Evolutionary conservation across 2,329 filamentous ascomycete genomes (phyloP).

Genomic region (Xylaria multiplex): DNA sequence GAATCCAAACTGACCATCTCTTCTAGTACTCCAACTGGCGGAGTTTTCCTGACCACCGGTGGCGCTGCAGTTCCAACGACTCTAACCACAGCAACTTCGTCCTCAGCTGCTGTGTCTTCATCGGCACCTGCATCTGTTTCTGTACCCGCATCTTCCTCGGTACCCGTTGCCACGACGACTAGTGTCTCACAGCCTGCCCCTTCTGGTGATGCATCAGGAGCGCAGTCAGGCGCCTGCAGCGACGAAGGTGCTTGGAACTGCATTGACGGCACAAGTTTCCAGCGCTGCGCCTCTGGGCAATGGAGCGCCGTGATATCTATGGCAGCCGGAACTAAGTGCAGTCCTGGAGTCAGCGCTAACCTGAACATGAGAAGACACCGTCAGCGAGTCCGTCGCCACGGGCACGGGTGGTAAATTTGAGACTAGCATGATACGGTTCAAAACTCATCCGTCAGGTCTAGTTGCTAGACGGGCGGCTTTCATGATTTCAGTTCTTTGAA

Average conservation of each 20-base stretch:
- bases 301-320: conserved; percentile 63
- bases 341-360: conserved; percentile 43
- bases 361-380: conserved; percentile 41
- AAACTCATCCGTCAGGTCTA: background rate
- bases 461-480: background rate
- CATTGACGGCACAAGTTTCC: conserved; percentile 64
- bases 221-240: conserved; percentile 54
- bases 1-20: conserved; percentile 39
- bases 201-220: conserved; percentile 38
- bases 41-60: conserved; percentile 55
- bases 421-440: background rate
- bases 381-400: conserved; percentile 34
- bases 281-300: conserved; percentile 68
- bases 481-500: conserved; percentile 21
- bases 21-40: conserved; percentile 51
- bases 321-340: conserved; percentile 65
- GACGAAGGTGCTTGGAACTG: conserved; percentile 69
- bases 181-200: conserved; percentile 39
- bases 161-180: conserved; percentile 30
- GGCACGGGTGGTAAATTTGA: conserved; percentile 15
- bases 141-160: conserved; percentile 32
- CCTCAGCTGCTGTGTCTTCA: conserved; percentile 23
- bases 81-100: conserved; percentile 37
- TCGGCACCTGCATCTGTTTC: conserved; percentile 28
- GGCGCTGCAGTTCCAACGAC: conserved; percentile 43